These are phyloP conservation scores for Colletotrichum chrysophilum DNA, from an alignment of 2,329 filamentous ascomycete species.

Conservation along the genomic window DNA sequence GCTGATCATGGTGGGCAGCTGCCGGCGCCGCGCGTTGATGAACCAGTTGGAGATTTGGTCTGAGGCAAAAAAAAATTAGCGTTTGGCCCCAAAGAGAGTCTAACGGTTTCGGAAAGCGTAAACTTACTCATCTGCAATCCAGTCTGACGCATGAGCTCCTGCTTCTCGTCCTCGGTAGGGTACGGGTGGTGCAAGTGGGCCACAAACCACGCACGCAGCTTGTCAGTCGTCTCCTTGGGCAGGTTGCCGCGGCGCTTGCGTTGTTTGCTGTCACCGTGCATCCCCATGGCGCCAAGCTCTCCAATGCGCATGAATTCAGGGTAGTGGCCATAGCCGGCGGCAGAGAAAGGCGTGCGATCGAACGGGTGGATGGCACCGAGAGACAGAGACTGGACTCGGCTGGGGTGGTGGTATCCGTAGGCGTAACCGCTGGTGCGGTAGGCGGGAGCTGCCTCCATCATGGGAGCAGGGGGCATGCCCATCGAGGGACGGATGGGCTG, in stretches of 20 bases:
- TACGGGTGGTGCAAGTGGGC: constrained; percentile 83
- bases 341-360: constrained; percentile 49
- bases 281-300: constrained; percentile 41
- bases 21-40: constrained; percentile 75
- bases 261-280: constrained; percentile 52
- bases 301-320: constrained; percentile 48
- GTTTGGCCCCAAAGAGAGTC: constrained; percentile 17
- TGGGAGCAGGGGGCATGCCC: constrained; percentile 28
- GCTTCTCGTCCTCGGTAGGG: constrained; percentile 79
- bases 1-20: constrained; percentile 65
- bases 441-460: constrained; percentile 34
- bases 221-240: constrained; percentile 88
- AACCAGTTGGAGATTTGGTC: constrained; percentile 83
- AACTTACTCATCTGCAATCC: constrained; percentile 78
- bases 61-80: constrained; percentile 30
- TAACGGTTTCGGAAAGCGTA: constrained; percentile 2
- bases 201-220: constrained; percentile 80
- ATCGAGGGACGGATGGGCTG: constrained; percentile 33
- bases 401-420: constrained; percentile 48
- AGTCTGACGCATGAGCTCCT: constrained; percentile 78
- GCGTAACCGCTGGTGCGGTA: constrained; percentile 40
- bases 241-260: constrained; percentile 80
- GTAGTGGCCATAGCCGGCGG: constrained; percentile 44
- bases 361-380: constrained; percentile 46
- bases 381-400: constrained; percentile 50